A percentile compares a stretch with the other conserved stretches of the same genome.
Evolutionary conservation across 495 filamentous ascomycete species (phyloP).

Genomic region (Daldinia bambusicola): DNA sequence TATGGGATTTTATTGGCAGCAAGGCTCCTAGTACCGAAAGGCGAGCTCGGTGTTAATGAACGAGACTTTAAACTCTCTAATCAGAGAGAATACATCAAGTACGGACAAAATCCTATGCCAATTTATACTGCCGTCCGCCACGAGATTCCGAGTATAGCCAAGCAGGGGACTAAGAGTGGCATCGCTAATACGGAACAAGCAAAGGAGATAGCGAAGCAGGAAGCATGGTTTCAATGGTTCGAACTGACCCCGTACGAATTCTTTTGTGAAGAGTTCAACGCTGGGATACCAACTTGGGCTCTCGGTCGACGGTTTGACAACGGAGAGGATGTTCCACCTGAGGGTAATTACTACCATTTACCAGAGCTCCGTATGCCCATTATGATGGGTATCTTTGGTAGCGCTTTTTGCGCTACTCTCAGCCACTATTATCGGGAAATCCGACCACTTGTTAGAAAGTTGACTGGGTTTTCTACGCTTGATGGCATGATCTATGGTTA

Average conservation of each 20-base stretch:
- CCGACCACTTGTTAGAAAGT: constrained; percentile 75
- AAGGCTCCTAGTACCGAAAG: constrained; percentile 83
- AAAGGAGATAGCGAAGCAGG: constrained; percentile 72
- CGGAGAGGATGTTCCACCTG: constrained; percentile 70
- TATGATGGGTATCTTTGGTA: constrained; percentile 92
- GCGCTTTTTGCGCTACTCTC: constrained; percentile 93
- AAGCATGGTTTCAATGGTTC: constrained; percentile 98
- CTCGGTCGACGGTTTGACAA: constrained; percentile 82
- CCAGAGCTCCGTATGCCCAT: constrained; percentile 85
- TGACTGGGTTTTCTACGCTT: constrained; percentile 79
- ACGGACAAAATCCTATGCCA: constrained; percentile 85
- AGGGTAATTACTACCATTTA: constrained; percentile 63
- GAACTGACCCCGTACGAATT: constrained; percentile 96
- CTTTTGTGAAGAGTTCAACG: constrained; percentile 87
- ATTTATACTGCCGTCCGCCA: constrained; percentile 96
- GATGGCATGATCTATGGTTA: constrained; percentile 87
- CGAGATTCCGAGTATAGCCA: constrained; percentile 80
- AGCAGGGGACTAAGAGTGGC: constrained; percentile 57
- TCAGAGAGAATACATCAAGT: constrained; percentile 74
- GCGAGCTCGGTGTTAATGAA: constrained; percentile 78
- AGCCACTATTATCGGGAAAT: constrained; percentile 97
- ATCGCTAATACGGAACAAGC: constrained; percentile 55
- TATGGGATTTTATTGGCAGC: constrained; percentile 89
- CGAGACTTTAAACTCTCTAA: constrained; percentile 88
- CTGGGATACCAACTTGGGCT: constrained; percentile 95